Evolutionary conservation across 1,284 basidiomycete genomes (phyloP).

Genomic region (Leccinum laetum): DNA sequence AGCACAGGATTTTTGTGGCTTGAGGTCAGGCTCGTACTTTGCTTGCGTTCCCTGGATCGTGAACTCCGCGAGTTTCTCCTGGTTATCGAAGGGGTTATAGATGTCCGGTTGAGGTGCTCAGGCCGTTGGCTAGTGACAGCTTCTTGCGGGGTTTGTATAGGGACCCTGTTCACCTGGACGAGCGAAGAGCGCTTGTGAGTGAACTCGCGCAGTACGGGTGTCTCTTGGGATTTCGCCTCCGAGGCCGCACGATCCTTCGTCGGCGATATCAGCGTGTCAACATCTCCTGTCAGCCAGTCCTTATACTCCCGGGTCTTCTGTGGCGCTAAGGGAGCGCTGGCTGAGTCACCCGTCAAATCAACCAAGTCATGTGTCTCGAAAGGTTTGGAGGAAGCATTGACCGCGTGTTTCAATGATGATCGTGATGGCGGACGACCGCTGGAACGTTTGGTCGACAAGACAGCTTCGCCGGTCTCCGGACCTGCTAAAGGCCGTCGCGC

Average conservation of each 20-base stretch:
- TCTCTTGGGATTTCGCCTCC: constrained; percentile 20
- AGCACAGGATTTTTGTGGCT: constrained; percentile 11
- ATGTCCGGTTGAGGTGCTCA: constrained; percentile 17
- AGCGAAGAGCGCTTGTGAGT: constrained; percentile 71
- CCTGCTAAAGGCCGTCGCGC: constrained; percentile 10
- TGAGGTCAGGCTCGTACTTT: constrained; percentile 6
- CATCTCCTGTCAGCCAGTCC: constrained; percentile 76
- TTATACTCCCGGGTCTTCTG: constrained; percentile 34
- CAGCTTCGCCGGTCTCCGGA: constrained; percentile 15
- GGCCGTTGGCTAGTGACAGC: constrained; percentile 44
- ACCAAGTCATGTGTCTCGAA: constrained; percentile 21
- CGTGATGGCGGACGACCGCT: constrained; percentile 26
- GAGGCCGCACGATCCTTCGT: constrained; percentile 20
- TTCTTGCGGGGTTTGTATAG: constrained; percentile 45
- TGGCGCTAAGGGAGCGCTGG: constrained; percentile 5
- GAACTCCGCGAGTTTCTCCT: constrained; percentile 27
- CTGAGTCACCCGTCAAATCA: constrained; percentile 17
- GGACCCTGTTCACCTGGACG: constrained; percentile 52
- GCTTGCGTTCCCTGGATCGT: constrained; percentile 29
- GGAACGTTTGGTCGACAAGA: constrained; percentile 22
- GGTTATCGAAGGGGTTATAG: constrained; percentile 25
- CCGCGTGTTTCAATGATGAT: constrained; percentile 23
- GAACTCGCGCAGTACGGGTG: constrained; percentile 60
- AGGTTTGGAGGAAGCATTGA: constrained; percentile 18
- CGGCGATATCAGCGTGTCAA: constrained; percentile 34